phyloP scores from a whole-genome alignment of 208 protist species.

The Acanthamoeba culbertsoni region DNA sequence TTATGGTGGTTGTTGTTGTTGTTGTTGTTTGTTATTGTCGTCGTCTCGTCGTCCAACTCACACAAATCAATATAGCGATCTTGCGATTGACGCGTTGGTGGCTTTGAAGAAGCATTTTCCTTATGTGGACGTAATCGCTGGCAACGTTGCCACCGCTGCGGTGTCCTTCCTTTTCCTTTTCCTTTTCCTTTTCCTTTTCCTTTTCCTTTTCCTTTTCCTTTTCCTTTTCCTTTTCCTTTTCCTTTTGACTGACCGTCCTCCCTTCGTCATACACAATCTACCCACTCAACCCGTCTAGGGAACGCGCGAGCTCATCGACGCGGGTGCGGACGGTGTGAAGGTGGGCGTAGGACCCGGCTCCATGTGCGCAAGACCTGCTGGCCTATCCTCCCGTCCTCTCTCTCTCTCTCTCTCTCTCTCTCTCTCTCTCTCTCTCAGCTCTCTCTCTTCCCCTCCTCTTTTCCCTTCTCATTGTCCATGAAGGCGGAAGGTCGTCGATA shows the following conservation, averaged over 20 bases:
- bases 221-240: constrained; percentile 24
- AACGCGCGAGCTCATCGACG: constrained; percentile 87
- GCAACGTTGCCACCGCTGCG: constrained; percentile 97
- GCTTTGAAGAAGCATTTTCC: constrained; percentile 88
- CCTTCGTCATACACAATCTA: not conserved
- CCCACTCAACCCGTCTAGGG: not conserved
- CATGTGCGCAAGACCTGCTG: constrained; percentile 98
- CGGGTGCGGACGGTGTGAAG: constrained; percentile 95
- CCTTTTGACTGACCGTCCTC: not conserved
- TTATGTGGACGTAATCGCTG: constrained; percentile 82
- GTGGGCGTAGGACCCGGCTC: constrained; percentile 98
- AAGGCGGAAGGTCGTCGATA: too few relatives aligned
- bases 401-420: too few relatives aligned
- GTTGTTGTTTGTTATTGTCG: too few relatives aligned
- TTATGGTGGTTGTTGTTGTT: too few relatives aligned
- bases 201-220: not conserved
- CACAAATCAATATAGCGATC: not conserved
- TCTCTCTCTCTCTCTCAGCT: too few relatives aligned
- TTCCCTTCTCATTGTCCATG: not conserved
- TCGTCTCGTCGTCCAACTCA: too few relatives aligned
- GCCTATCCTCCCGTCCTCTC: constrained; percentile 96
- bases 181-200: not conserved
- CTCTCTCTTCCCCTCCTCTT: not conserved
- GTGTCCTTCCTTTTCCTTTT: constrained; percentile 68
- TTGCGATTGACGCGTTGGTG: constrained; percentile 90